Evolutionary conservation across 805 yeast species (phyloP), one percentile per base, ranked within the genome.

Genomic region (Candida awuae): DNA sequence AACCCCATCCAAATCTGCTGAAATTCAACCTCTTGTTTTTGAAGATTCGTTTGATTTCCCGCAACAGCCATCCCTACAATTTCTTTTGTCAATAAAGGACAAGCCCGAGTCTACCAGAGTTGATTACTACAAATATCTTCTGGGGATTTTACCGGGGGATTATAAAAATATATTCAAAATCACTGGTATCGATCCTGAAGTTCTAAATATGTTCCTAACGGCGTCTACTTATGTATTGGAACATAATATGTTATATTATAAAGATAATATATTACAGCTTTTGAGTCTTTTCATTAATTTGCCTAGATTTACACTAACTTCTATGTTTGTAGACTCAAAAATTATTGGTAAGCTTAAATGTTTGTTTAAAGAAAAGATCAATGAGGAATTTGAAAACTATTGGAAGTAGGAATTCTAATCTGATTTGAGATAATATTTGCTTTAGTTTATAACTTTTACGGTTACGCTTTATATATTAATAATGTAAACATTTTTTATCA

Each of bases 121-220:
- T 3, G 13, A 26, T 3, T 67, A 70, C 3, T 70, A 66, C 39
- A 33, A 46, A 10, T 69, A 65, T 42, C 58, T 71, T 2, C 42
- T 72, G 5, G 37, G 42, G 3, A 27, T 71, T 1, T 43, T 57
- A 2, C 33, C 59, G 0, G 32, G 42, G 0, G 50, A 53, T 1
- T 61, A 63, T 29, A 14, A 43, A 1, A 48, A 49, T 9, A 43
- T 69, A 2, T 76, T 71, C 39, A 47, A 52, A 7, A 38, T 50
- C 4, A 63, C 69, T 8, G 79, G 78, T 1, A 52, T 77, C 1
- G 83, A 77, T 28, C 48, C 68, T 0, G 70, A 66, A 10, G 65
- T 71, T 42, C 53, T 77, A 7, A 60, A 59, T n/a, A 68, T 73
- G 42, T 68, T 62, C 39, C 35, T 76, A 8, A 71, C 69, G 21